Evolutionary conservation across 2,329 filamentous ascomycete genomes (phyloP), one percentile per base, ranked within the genome.

Genomic region (Albifimbria verrucaria): DNA sequence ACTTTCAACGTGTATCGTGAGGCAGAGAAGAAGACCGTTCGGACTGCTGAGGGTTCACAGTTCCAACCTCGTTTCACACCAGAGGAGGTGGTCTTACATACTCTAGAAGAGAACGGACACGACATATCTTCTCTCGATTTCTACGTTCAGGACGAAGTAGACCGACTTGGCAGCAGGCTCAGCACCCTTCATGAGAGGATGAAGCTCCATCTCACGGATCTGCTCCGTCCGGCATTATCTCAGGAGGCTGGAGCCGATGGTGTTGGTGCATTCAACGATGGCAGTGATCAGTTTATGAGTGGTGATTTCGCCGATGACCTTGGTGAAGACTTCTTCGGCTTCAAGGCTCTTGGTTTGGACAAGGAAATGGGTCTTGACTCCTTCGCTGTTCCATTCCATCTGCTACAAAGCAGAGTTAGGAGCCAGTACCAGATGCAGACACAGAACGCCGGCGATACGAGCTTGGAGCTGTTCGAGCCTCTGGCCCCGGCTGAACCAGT

Each of bases 291-390:
- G 67, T 99, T 97, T 62, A 87, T 97, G 47, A 91, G 90, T 45
- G 94, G 94, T 56, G 94, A 99, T 70, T 99, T 99, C 68, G 94
- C 94, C 1, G 94, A 97, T 68, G 94, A 99, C 62, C 88, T 99
- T 12, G 93, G 92, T 56, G 94, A 99, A 76, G 94, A 99, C 73
- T 99, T 97, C 81, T 99, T 99, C 65, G 94, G 94, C 24, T 97
- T 99, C 82, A 92, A 92, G 67, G 92, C 96, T 55, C 83, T 99
- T 45, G 94, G 94, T 43, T 81, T 99, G 53, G 92, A 96, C 64
- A 88, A 86, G 62, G 94, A 99, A 68, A 88, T 97, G 67, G 92
- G 92, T 18, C 80, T 94, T 56, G 87, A 93, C 26, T 89, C 89
- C 60, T 83, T 97, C 56, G 92, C 90, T 50, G 94, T 99, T 32